Conservation (phyloP, 1,139 yeast genomes). For the Hyphopichia wangnamkhiaoensis region DNA sequence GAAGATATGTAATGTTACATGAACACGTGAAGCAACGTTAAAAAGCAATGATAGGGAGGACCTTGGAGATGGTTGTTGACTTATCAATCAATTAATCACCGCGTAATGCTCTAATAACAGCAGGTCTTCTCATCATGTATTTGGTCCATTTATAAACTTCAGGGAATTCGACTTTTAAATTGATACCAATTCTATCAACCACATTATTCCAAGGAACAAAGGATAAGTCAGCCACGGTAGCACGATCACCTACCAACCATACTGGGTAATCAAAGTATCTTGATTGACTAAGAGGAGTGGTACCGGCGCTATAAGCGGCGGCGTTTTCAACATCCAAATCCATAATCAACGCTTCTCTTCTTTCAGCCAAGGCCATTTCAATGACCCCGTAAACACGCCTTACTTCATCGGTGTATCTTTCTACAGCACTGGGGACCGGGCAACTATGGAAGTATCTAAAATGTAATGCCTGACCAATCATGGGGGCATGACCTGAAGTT, state of each 20-base stretch:
- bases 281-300: slow-evolving; percentile 83
- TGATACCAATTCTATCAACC: slow-evolving; percentile 88
- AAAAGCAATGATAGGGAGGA: background rate
- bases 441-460: slow-evolving; percentile 89
- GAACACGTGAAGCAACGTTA: background rate
- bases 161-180: slow-evolving; percentile 83
- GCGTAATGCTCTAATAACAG: slow-evolving; percentile 74
- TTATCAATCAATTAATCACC: slow-evolving; percentile 42
- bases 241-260: slow-evolving; percentile 90
- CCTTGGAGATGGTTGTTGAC: background rate
- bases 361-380: slow-evolving; percentile 93
- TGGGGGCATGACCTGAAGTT: slow-evolving; percentile 95
- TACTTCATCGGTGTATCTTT: slow-evolving; percentile 90
- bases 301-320: slow-evolving; percentile 85
- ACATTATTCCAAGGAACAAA: slow-evolving; percentile 98
- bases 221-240: slow-evolving; percentile 87
- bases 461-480: slow-evolving; percentile 97
- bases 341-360: slow-evolving; percentile 88
- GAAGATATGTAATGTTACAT: background rate
- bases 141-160: slow-evolving; percentile 97
- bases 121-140: slow-evolving; percentile 87
- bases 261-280: slow-evolving; percentile 91
- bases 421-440: slow-evolving; percentile 85
- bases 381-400: slow-evolving; percentile 91
- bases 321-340: slow-evolving; percentile 87